Percentiles rank a stretch among this genome's conserved stretches.
Evolutionary conservation across 2,329 filamentous ascomycete species (phyloP).

Genomic region (Penicillium concentricum): DNA sequence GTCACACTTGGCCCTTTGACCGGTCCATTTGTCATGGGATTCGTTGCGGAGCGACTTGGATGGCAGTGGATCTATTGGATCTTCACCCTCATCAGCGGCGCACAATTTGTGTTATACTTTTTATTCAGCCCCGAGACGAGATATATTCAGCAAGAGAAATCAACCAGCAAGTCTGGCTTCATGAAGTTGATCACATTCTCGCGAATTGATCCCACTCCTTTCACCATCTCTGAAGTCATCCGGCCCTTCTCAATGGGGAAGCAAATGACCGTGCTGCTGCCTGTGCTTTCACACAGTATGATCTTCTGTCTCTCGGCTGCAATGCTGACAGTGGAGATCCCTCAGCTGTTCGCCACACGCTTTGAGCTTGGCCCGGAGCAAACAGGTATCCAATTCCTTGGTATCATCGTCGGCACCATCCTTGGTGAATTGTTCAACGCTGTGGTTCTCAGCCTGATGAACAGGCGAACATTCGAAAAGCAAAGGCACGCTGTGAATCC

Average conservation of each 20-base stretch:
- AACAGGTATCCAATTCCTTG: neutral
- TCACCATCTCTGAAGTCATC: neutral
- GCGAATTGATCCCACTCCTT: neutral
- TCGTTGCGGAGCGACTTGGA: neutral
- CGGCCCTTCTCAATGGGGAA: neutral
- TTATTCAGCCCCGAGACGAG: neutral
- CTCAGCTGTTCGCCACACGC: neutral
- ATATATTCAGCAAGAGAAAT: neutral
- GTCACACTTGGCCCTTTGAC: neutral
- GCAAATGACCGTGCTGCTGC: neutral
- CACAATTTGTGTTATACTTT: neutral
- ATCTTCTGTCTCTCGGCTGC: neutral
- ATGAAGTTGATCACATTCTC: neutral
- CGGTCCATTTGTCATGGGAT: neutral
- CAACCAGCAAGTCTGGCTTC: neutral
- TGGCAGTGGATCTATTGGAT: neutral
- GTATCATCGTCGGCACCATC: neutral
- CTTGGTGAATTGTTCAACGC: neutral
- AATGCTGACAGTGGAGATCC: neutral
- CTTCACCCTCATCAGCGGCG: neutral
- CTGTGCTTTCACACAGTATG: neutral
- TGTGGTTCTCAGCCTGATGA: neutral
- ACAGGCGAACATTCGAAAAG: neutral
- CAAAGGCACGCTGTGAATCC: neutral
- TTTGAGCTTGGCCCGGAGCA: neutral